These are phyloP conservation scores for Stagonosporopsis cucurbitacearum DNA, from an alignment of 2,329 filamentous ascomycete species.

Conservation along the genomic window DNA sequence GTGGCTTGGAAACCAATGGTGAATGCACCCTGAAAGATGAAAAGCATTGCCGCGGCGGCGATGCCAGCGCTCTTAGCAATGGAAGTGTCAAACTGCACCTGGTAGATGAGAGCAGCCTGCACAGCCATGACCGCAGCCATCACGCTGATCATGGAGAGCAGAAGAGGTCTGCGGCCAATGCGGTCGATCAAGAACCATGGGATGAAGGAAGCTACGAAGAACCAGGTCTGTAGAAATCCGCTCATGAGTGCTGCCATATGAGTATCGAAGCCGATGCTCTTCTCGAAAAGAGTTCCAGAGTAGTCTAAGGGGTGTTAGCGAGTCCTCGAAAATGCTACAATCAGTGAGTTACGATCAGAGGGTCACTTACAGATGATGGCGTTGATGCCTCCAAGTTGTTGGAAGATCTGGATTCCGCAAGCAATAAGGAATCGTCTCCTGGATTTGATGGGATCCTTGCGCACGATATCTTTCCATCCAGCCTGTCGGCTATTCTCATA, in stretches of 20 bases:
- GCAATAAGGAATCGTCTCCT: slow-evolving; percentile 26
- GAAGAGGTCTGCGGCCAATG: slow-evolving; percentile 22
- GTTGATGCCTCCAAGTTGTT: slow-evolving; percentile 27
- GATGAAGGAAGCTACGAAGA: slow-evolving; percentile 28
- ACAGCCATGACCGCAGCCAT: slow-evolving; percentile 29
- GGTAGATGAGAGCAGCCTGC: slow-evolving; percentile 27
- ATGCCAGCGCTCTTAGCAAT: slow-evolving; percentile 22
- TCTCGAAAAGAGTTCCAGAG: slow-evolving; percentile 25
- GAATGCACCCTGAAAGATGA: slow-evolving; percentile 27
- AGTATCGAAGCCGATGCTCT: slow-evolving; percentile 26
- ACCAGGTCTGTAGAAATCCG: slow-evolving; percentile 28
- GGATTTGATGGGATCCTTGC: slow-evolving; percentile 26
- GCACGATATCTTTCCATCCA: slow-evolving; percentile 25
- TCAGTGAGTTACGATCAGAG: neutral
- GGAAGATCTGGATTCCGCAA: slow-evolving; percentile 26
- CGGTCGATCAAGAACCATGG: slow-evolving; percentile 27
- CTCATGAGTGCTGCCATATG: slow-evolving; percentile 27
- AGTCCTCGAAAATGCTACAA: neutral
- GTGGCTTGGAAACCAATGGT: slow-evolving; percentile 29
- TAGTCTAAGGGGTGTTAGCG: slow-evolving; percentile 14
- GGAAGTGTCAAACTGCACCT: slow-evolving; percentile 24
- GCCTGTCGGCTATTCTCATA: slow-evolving; percentile 24
- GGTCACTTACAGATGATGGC: slow-evolving; percentile 24
- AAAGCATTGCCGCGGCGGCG: slow-evolving; percentile 25
- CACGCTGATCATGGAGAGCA: slow-evolving; percentile 26